A percentile compares a stretch with the other conserved stretches of the same genome.
phyloP scores from a whole-genome alignment of 2,329 filamentous ascomycete genomes.

The Colletotrichum sidae region DNA sequence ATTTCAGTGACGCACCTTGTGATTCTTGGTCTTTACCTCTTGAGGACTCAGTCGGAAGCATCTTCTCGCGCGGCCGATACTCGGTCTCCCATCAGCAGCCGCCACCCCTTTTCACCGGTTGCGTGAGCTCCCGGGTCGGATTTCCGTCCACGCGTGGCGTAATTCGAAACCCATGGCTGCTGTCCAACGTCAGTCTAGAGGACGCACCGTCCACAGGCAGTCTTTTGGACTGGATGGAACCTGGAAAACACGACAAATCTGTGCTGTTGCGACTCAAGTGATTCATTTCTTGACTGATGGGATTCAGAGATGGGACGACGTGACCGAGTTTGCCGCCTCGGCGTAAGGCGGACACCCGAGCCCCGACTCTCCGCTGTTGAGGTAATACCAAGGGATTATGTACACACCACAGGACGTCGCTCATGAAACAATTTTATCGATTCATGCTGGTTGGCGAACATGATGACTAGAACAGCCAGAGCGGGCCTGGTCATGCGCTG shows the following conservation, averaged over 20 bases:
- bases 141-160: slow-evolving; percentile 12
- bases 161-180: neutral
- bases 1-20: too few relatives aligned
- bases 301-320: slow-evolving; percentile 5
- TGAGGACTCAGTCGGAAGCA: too few relatives aligned
- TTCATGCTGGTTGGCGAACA: too few relatives aligned
- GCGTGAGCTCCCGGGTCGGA: slow-evolving; percentile 16
- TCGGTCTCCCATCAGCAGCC: neutral
- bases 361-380: slow-evolving; percentile 1
- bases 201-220: slow-evolving; percentile 7
- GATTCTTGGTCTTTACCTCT: too few relatives aligned
- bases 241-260: neutral
- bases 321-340: slow-evolving; percentile 14
- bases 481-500: too few relatives aligned
- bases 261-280: neutral
- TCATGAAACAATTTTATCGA: too few relatives aligned
- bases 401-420: neutral
- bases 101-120: slow-evolving; percentile 2
- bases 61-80: too few relatives aligned
- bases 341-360: neutral
- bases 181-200: neutral
- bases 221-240: neutral
- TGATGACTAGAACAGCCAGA: too few relatives aligned
- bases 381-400: neutral
- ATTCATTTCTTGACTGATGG: neutral